Evolutionary conservation across 2,329 filamentous ascomycete species (phyloP).

Genomic region (Zasmidium cellare): DNA sequence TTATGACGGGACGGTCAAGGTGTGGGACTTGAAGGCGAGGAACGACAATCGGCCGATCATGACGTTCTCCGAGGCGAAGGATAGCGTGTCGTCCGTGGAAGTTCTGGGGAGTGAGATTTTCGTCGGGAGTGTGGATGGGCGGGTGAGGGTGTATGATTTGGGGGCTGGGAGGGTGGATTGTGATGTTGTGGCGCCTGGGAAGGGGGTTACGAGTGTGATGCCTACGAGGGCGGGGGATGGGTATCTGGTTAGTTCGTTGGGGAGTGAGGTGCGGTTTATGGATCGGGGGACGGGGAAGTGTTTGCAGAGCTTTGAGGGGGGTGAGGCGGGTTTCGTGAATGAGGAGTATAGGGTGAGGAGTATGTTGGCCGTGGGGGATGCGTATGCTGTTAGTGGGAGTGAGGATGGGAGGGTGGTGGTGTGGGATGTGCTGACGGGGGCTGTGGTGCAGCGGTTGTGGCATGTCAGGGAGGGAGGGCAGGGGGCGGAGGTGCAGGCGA

Average conservation of each 20-base stretch:
- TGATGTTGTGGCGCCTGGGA: conserved; percentile 61
- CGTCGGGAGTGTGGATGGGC: conserved; percentile 79
- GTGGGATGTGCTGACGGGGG: conserved; percentile 82
- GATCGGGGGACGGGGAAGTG: conserved; percentile 74
- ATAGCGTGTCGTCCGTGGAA: conserved; percentile 58
- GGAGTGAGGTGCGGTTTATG: conserved; percentile 76
- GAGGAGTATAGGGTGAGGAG: conserved; percentile 72
- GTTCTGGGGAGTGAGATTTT: conserved; percentile 58
- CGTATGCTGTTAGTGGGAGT: conserved; percentile 76
- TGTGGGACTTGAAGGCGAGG: conserved; percentile 68
- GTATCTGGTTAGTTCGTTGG: conserved; percentile 72
- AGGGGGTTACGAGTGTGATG: conserved; percentile 69
- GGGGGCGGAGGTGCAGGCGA: conserved; percentile 36
- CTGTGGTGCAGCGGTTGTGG: conserved; percentile 62
- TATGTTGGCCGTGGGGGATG: conserved; percentile 73
- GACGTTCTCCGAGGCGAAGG: conserved; percentile 70
- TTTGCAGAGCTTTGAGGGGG: conserved; percentile 66
- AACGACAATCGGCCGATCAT: conserved; percentile 68
- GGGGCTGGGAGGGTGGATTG: conserved; percentile 69
- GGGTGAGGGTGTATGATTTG: conserved; percentile 79
- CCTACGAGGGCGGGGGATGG: conserved; percentile 72
- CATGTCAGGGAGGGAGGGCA: conserved; percentile 34
- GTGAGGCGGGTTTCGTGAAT: conserved; percentile 57
- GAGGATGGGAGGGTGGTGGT: conserved; percentile 73
- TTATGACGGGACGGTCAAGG: conserved; percentile 71